These are phyloP conservation scores for Podaxis pistillaris DNA, from an alignment of 768 basidiomycete genomes.

Conservation along the genomic window DNA sequence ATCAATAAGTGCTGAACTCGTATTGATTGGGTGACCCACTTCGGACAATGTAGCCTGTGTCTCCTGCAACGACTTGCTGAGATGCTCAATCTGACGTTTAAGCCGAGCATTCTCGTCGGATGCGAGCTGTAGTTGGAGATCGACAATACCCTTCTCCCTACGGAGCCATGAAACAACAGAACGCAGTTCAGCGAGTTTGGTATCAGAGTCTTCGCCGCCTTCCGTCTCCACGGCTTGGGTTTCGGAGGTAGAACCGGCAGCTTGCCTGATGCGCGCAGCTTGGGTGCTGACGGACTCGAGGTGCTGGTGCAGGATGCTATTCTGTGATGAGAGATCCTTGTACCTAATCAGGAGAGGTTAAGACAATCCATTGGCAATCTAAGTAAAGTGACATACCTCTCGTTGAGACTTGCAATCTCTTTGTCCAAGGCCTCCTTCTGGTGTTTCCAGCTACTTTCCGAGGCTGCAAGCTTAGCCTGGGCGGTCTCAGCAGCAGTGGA, in stretches of 20 bases:
- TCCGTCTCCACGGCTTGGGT: conserved; percentile 40
- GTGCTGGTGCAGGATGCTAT: conserved; percentile 75
- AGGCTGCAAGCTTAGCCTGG: conserved; percentile 63
- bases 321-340: conserved; percentile 75
- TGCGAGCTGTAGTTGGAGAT: conserved; percentile 81
- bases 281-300: conserved; percentile 82
- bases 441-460: conserved; percentile 77
- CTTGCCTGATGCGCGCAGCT: conserved; percentile 76
- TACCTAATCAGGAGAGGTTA: conserved; percentile 39
- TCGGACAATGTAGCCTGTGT: conserved; percentile 68
- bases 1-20: neutral
- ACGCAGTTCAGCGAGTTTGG: conserved; percentile 69
- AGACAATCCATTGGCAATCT: neutral
- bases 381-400: conserved; percentile 46
- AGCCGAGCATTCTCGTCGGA: conserved; percentile 71
- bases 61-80: conserved; percentile 69
- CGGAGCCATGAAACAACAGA: conserved; percentile 80
- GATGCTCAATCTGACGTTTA: conserved; percentile 73
- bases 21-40: conserved; percentile 31
- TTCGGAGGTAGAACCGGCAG: conserved; percentile 37
- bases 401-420: conserved; percentile 69
- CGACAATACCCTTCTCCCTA: conserved; percentile 91
- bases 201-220: conserved; percentile 49
- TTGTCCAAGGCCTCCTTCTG: conserved; percentile 78
- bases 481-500: conserved; percentile 70